phyloP scores from a whole-genome alignment of 176 grass and related monocot genomes.

The Triticum aestivum region IWGSC_CS_RefSeq_v2.1 NC_057807.1:132628336-132628835 shows the following conservation, averaged over 20 bases:
- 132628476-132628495: conserved; percentile 92
- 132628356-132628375: conserved; percentile 57
- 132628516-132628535: conserved; percentile 89
- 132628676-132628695: background rate
- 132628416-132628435: background rate
- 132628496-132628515: conserved; percentile 68
- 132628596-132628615: conserved; percentile 62
- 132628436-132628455: conserved; percentile 69
- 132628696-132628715: background rate
- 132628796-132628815: background rate
- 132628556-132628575: conserved; percentile 60
- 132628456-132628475: conserved; percentile 64
- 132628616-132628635: background rate
- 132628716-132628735: background rate
- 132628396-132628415: background rate
- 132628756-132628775: background rate
- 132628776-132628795: background rate
- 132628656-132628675: background rate
- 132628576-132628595: conserved; percentile 81
- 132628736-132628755: background rate
- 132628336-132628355: conserved; percentile 47
- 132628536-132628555: conserved; percentile 74
- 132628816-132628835: background rate
- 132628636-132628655: background rate
- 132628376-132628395: conserved; percentile 12